Conservation (phyloP, 805 yeast genomes). For the Ogataea minuta region DNA sequence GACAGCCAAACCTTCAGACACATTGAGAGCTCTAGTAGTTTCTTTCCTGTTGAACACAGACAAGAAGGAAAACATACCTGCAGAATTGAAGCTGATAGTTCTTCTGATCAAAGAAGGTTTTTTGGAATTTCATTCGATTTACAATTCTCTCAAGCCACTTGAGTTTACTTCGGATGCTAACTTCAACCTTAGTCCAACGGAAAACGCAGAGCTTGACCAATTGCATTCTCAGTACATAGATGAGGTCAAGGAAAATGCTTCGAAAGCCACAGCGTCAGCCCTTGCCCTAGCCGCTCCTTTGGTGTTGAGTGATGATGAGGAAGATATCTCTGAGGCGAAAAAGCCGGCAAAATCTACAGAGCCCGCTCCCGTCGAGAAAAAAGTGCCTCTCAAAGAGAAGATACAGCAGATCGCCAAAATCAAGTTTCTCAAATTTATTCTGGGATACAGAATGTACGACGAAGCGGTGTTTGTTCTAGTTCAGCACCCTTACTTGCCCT, state of each 20-base stretch:
- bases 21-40: conserved; percentile 24
- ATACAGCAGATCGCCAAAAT: conserved; percentile 35
- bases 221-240: conserved; percentile 47
- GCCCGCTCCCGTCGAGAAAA: conserved; percentile 1
- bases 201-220: conserved; percentile 35
- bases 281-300: conserved; percentile 87
- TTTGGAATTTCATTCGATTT: conserved; percentile 60
- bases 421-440: conserved; percentile 48
- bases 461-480: conserved; percentile 60
- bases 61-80: conserved; percentile 32
- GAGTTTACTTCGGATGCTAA: conserved; percentile 24
- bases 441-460: conserved; percentile 59
- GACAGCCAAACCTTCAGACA: conserved; percentile 24
- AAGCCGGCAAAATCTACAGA: conserved; percentile 6
- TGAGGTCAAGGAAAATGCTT: conserved; percentile 52
- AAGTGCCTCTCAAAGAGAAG: conserved; percentile 15
- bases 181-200: conserved; percentile 14
- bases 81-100: conserved; percentile 39
- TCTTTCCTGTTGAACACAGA: conserved; percentile 37
- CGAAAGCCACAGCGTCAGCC: conserved; percentile 68
- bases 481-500: conserved; percentile 59
- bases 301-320: conserved; percentile 59
- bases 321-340: conserved; percentile 11
- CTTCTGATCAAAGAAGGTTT: conserved; percentile 65
- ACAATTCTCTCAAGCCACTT: conserved; percentile 53